Percentiles rank a stretch among this genome's conserved stretches.
Conservation (phyloP, 2,329 filamentous ascomycete species). For the Monilinia polystroma region DNA sequence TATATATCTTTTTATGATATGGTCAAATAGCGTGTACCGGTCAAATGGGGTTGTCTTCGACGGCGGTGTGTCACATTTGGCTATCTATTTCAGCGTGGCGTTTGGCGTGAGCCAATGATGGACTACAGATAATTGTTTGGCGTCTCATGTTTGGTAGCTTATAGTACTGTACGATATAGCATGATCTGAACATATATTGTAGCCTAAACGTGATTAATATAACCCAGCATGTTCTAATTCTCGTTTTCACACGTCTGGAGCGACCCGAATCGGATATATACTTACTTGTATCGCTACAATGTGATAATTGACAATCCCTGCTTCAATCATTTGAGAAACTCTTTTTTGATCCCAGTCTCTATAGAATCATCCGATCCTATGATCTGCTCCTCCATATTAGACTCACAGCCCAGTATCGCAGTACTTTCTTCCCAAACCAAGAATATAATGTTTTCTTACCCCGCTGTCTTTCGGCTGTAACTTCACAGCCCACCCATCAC, state of each 20-base stretch:
- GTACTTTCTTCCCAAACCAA: neutral
- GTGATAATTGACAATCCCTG: too few species aligned
- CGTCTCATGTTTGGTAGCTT: neutral
- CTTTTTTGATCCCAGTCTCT: neutral
- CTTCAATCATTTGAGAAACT: neutral
- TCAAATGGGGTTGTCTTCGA: neutral
- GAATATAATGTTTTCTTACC: neutral
- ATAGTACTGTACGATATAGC: too few species aligned
- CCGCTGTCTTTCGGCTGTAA: neutral
- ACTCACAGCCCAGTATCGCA: neutral
- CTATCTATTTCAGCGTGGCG: slow-evolving; percentile 10
- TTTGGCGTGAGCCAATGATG: slow-evolving; percentile 9
- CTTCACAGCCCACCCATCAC: neutral
- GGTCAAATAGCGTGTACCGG: fast-evolving
- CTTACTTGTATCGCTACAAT: neutral
- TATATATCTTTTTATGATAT: neutral
- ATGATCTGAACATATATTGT: neutral
- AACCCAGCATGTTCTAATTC: neutral
- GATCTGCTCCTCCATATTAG: neutral
- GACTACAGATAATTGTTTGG: neutral
- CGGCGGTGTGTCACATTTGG: neutral
- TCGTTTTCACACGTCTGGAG: neutral
- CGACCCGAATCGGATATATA: neutral
- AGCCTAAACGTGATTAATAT: too few species aligned
- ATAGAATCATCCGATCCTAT: neutral